These are phyloP conservation scores for Glaciozyma antarctica DNA, from an alignment of 768 basidiomycete genomes.

Conservation along the genomic window DNA sequence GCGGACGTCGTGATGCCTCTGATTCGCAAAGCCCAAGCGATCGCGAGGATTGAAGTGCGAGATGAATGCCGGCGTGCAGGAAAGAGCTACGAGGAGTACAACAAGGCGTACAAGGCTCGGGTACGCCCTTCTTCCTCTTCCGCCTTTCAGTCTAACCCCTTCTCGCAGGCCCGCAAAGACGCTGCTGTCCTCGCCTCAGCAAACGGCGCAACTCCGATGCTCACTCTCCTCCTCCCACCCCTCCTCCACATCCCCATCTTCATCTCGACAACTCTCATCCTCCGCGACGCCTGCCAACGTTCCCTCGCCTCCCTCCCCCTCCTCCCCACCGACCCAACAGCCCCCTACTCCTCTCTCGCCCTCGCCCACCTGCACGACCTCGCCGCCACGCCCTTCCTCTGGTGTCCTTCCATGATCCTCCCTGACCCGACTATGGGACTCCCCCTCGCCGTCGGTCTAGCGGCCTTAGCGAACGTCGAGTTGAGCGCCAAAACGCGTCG, in stretches of 20 bases:
- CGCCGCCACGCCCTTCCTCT: slow-evolving; percentile 22
- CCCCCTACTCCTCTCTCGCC: slow-evolving; percentile 6
- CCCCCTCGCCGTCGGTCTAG: slow-evolving; percentile 38
- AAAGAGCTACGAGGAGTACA: slow-evolving; percentile 38
- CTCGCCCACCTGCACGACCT: slow-evolving; percentile 32
- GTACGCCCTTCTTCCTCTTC: slow-evolving; percentile 25
- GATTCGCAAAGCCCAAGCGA: slow-evolving; percentile 34
- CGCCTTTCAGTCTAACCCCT: neutral
- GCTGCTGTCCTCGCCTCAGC: slow-evolving; percentile 15
- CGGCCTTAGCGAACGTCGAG: slow-evolving; percentile 40
- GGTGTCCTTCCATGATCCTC: slow-evolving; percentile 37
- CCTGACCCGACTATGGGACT: slow-evolving; percentile 37
- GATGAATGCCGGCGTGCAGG: slow-evolving; percentile 36
- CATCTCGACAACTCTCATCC: slow-evolving; percentile 37
- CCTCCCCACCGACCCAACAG: neutral
- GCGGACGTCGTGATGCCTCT: slow-evolving; percentile 37
- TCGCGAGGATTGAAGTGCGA: slow-evolving; percentile 33
- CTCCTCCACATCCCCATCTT: slow-evolving; percentile 40
- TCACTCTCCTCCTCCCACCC: slow-evolving; percentile 38
- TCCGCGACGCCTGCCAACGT: slow-evolving; percentile 36
- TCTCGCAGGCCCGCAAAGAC: slow-evolving; percentile 20
- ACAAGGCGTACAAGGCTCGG: slow-evolving; percentile 33
- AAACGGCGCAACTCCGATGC: slow-evolving; percentile 37
- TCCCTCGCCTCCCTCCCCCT: slow-evolving; percentile 12
- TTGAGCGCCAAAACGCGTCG: slow-evolving; percentile 28